phyloP scores from a whole-genome alignment of 768 basidiomycete genomes.

The Paxillus rubicundulus region DNA sequence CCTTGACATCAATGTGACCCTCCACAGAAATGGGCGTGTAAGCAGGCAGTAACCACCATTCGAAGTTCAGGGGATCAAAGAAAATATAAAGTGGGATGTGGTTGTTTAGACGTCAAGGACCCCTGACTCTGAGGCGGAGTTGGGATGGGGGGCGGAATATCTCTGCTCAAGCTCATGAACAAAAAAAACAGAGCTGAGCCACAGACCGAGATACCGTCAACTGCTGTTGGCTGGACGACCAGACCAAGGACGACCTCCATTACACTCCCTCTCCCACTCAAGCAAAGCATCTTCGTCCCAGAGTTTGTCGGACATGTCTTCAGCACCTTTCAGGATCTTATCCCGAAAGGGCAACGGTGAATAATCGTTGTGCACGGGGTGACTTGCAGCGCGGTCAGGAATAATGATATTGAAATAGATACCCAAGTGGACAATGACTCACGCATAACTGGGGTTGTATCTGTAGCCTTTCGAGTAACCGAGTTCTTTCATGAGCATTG shows the following conservation, averaged over 20 bases:
- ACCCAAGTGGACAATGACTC: conserved; percentile 17
- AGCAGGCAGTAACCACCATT: too few species aligned
- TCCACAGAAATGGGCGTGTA: too few species aligned
- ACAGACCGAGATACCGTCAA: neutral
- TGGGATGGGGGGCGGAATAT: too few species aligned
- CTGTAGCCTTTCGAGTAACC: conserved; percentile 64
- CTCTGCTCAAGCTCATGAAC: neutral
- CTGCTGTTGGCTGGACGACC: conserved; percentile 29
- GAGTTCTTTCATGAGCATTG: conserved; percentile 62
- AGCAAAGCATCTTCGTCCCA: conserved; percentile 61
- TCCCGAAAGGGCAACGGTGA: conserved; percentile 49
- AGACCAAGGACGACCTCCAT: conserved; percentile 48
- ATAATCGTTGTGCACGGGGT: conserved; percentile 66
- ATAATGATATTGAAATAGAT: neutral
- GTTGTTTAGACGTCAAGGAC: too few species aligned
- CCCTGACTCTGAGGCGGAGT: too few species aligned
- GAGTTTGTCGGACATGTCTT: conserved; percentile 43
- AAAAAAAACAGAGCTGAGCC: neutral
- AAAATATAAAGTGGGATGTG: too few species aligned
- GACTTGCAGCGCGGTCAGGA: conserved; percentile 33
- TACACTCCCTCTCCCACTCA: conserved; percentile 54
- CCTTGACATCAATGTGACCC: too few species aligned
- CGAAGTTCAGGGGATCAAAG: too few species aligned
- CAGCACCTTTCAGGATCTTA: conserved; percentile 44
- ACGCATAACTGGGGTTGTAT: conserved; percentile 62